Base-by-base conservation (phyloP, 2,329 filamentous ascomycete species). In the Neonectria magnoliae region DNA sequence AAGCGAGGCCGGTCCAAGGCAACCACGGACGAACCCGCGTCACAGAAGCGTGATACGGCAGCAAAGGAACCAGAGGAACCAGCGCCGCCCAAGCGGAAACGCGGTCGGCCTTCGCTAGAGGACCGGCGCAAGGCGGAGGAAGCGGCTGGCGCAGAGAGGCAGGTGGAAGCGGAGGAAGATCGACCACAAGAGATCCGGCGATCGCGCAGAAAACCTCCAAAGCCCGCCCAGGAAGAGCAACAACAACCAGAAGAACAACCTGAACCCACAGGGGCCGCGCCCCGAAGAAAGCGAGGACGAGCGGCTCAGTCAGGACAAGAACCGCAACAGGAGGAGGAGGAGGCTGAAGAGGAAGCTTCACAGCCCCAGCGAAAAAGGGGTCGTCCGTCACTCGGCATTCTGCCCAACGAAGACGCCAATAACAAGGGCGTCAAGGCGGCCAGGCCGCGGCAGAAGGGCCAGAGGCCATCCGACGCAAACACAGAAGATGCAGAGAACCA, bases 41-140 rank as follows among this genome's bases (percentile, higher is more conserved):
- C 55, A 10, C 68, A 36, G 59, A 79, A 76, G 61, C 76, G 78
- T 38, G 75, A 76, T 9, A 71, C 75, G 7, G 62, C 69, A 52
- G 60, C 36, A 45, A 58, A 63, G 31, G 53, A 57, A 50, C 55
- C 55, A 64, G 42, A 53, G 22, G 65, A 60, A 60, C 64, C 66
- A 25, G 65, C 73, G 44, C 73, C 74, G 57, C 71, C 75, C 18
- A 80, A 79, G 67, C 72, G 75, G 44, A 79, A 77, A 70, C 80
- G 79, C 68, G 79, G 77, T 59, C 77, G 75, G 6, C 72, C 75
- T 25, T 77, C 79, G 14, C 56, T 75, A 4, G 68, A 69, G 41
- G 70, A 59, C 50, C 64, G 52, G 22, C 61, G 29, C 14, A 44
- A 59, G 44, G 55, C 66, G 7, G 64, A 64, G 22, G 71, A 72